Conservation (phyloP, 768 basidiomycete genomes). For the Rhizopogon vesiculosus region DNA sequence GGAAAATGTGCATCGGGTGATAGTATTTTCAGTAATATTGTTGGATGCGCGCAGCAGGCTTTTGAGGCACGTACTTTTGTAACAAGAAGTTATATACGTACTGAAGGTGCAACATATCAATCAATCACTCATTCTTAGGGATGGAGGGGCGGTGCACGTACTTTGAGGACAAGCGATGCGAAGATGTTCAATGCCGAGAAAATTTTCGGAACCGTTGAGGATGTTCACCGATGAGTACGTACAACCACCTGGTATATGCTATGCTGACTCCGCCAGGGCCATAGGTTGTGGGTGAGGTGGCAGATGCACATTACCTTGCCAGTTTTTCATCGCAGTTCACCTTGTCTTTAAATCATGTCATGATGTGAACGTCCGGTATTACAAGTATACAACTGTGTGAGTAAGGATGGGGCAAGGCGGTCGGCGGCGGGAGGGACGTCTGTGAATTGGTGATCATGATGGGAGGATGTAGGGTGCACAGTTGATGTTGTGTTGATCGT, state of each 20-base stretch:
- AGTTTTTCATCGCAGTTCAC: no score
- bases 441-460: no score
- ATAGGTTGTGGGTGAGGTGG: no score
- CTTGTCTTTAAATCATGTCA: no score
- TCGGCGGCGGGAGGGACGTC: no score
- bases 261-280: neutral
- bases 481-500: no score
- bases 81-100: neutral
- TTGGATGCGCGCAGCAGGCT: neutral
- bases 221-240: neutral
- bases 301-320: no score
- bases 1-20: neutral
- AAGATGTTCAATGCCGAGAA: neutral
- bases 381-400: no score
- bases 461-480: no score
- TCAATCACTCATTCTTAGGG: neutral
- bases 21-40: neutral
- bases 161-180: neutral
- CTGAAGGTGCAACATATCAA: neutral
- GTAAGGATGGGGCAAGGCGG: no score
- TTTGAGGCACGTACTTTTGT: neutral
- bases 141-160: neutral
- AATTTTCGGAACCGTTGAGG: neutral
- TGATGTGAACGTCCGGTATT: no score
- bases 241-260: neutral